phyloP scores from a whole-genome alignment of 2,329 filamentous ascomycete species.

The Sporothrix humicola region DNA sequence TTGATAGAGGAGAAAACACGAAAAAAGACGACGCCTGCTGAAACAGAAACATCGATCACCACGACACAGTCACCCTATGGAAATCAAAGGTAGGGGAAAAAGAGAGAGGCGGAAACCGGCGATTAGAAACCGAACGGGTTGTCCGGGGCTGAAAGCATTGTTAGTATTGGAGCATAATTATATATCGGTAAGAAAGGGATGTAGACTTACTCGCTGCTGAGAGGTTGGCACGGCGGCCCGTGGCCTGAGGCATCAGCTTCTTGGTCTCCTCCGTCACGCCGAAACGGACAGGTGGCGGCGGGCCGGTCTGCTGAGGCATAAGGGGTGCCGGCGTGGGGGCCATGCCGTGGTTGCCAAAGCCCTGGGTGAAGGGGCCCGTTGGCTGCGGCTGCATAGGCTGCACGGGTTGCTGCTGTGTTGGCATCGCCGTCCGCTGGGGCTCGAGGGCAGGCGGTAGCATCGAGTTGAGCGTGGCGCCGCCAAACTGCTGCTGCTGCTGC shows the following conservation, averaged over 20 bases:
- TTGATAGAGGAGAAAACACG: neutral
- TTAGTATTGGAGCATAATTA: conserved; percentile 32
- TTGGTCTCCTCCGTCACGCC: conserved; percentile 75
- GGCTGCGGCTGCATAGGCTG: conserved; percentile 70
- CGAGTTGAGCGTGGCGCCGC: conserved; percentile 56
- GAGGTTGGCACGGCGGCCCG: conserved; percentile 87
- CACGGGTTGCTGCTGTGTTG: conserved; percentile 42
- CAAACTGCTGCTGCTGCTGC: conserved; percentile 52
- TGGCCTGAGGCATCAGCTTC: conserved; percentile 83
- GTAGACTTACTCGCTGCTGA: conserved; percentile 88
- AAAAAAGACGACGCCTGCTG: conserved; percentile 22
- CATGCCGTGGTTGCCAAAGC: conserved; percentile 52
- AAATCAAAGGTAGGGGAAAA: too few species aligned
- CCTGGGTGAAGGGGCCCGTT: conserved; percentile 65
- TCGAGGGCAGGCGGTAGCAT: conserved; percentile 65
- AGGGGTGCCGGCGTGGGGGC: conserved; percentile 61
- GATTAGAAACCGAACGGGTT: conserved; percentile 45
- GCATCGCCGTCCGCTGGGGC: conserved; percentile 61
- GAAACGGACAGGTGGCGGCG: conserved; percentile 86
- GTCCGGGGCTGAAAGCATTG: conserved; percentile 40
- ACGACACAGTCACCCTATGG: neutral
- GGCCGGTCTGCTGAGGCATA: conserved; percentile 80
- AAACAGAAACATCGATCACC: conserved; percentile 21
- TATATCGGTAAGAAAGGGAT: neutral
- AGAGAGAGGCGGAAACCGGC: too few species aligned